These are phyloP conservation scores for Diplodia seriata DNA, from an alignment of 2,329 filamentous ascomycete species.

Conservation along the genomic window DNA sequence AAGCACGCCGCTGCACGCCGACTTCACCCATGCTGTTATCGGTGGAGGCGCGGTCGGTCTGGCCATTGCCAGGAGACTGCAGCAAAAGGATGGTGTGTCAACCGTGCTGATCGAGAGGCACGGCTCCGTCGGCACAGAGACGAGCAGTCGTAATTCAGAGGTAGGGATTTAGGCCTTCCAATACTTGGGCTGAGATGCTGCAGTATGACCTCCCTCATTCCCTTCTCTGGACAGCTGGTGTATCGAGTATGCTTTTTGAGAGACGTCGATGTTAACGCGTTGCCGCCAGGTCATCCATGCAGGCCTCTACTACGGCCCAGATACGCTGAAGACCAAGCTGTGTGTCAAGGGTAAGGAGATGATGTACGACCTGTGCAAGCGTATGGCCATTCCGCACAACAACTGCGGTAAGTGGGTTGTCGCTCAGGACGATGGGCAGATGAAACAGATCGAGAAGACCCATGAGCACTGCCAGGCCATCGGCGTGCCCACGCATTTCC, in stretches of 20 bases:
- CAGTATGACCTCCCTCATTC: slow-evolving; percentile 5
- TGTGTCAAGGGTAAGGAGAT: slow-evolving; percentile 79
- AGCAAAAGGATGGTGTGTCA: slow-evolving; percentile 64
- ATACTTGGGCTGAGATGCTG: slow-evolving; percentile 2
- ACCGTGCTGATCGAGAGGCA: slow-evolving; percentile 86
- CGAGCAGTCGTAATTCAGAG: slow-evolving; percentile 89
- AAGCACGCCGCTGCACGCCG: slow-evolving; percentile 46
- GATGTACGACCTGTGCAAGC: slow-evolving; percentile 78
- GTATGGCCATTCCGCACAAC: slow-evolving; percentile 70
- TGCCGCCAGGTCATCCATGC: slow-evolving; percentile 80
- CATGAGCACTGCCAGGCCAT: slow-evolving; percentile 62
- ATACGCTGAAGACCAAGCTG: slow-evolving; percentile 79
- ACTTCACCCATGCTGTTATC: slow-evolving; percentile 72
- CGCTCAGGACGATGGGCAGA: slow-evolving; percentile 77
- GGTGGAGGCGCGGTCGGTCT: slow-evolving; percentile 80
- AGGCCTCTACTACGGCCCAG: slow-evolving; percentile 84
- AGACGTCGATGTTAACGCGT: not conserved
- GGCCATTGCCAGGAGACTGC: slow-evolving; percentile 76
- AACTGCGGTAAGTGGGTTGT: slow-evolving; percentile 94
- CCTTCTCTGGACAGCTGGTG: not conserved
- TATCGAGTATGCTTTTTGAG: not conserved
- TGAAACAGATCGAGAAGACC: slow-evolving; percentile 64
- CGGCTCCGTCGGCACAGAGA: slow-evolving; percentile 78
- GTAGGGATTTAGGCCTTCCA: slow-evolving; percentile 46
- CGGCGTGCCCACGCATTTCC: slow-evolving; percentile 74